Evolutionary conservation across 139 green algal genomes (phyloP).

Genomic region (Limnomonas spitsbergensis): DNA sequence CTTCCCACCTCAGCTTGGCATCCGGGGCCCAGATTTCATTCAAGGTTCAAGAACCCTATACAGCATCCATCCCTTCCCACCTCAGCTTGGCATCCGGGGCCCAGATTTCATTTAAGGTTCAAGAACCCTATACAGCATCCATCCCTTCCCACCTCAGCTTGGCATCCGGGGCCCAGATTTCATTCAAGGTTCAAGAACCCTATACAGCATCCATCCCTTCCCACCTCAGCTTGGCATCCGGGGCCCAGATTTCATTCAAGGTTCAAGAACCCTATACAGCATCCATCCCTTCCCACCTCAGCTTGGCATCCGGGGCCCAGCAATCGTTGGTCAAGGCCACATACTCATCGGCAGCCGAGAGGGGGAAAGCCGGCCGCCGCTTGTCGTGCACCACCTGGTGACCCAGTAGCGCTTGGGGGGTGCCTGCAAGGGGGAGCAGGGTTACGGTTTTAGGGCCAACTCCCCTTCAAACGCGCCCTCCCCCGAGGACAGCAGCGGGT

Average conservation of each 20-base stretch:
- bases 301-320: background rate
- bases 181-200: too few species aligned
- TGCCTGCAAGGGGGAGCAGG: background rate
- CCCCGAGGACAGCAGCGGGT: background rate
- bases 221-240: background rate
- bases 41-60: too few species aligned
- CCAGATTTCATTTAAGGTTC: too few species aligned
- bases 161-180: too few species aligned
- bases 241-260: background rate
- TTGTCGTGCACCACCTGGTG: constrained; percentile 9
- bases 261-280: too few species aligned
- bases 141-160: too few species aligned
- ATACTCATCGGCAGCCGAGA: background rate
- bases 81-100: too few species aligned
- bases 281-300: background rate
- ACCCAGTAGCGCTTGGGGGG: background rate
- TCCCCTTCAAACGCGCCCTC: background rate
- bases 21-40: too few species aligned
- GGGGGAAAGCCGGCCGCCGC: background rate
- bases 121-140: too few species aligned
- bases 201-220: background rate
- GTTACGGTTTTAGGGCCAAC: constrained; percentile 2
- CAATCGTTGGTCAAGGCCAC: background rate
- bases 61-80: too few species aligned
- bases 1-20: too few species aligned